Evolutionary conservation across 2,329 filamentous ascomycete genomes (phyloP).

Genomic region (Botrytis squamosa): DNA sequence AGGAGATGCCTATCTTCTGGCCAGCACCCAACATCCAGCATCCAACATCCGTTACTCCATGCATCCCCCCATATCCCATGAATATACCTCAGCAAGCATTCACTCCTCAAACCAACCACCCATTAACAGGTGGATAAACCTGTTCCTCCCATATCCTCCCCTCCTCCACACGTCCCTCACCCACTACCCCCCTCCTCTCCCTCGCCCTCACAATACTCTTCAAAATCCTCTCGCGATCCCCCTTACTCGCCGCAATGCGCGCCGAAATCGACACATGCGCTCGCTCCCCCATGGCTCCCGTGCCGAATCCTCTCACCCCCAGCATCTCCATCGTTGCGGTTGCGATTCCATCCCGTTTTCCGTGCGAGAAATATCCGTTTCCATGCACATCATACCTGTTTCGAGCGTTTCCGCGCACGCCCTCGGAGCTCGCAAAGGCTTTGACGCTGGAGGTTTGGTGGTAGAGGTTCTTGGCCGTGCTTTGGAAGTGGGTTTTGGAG

Average conservation of each 20-base stretch:
- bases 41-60: neutral
- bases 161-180: neutral
- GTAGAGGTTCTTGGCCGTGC: neutral
- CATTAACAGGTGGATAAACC: neutral
- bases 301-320: neutral
- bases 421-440: neutral
- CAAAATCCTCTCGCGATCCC: constrained; percentile 5
- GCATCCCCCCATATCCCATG: neutral
- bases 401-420: neutral
- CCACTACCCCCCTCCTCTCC: neutral
- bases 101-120: constrained; percentile 1
- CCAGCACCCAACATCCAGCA: neutral
- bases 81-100: neutral
- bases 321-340: neutral
- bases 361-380: neutral
- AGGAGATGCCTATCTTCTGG: neutral
- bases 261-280: neutral
- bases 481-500: neutral
- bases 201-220: neutral
- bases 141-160: constrained; percentile 5
- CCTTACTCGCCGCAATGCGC: constrained; percentile 7
- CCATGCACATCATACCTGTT: neutral
- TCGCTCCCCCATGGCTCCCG: neutral
- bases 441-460: neutral
- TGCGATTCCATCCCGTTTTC: neutral